Evolutionary conservation across 441 rosid species (phyloP).

Genomic region (Raphanus hybrid): DNA sequence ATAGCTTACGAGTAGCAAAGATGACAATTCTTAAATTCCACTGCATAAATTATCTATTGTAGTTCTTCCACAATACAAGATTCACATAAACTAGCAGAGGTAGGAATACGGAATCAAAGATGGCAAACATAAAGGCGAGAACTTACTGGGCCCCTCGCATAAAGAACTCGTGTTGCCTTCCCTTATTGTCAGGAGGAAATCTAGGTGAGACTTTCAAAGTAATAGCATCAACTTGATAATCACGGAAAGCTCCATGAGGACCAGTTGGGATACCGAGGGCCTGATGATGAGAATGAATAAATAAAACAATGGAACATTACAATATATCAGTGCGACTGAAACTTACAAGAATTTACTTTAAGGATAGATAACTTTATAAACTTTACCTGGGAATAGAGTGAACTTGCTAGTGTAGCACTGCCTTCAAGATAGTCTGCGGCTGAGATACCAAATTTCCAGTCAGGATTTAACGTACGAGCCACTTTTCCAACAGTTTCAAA

Average conservation of each 20-base stretch:
- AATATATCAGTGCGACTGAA: conserved; percentile 19
- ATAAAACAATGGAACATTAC: conserved; percentile 3
- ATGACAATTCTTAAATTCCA: background rate
- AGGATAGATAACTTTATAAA: background rate
- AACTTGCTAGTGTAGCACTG: conserved; percentile 86
- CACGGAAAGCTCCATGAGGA: conserved; percentile 95
- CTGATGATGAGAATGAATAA: conserved; percentile 54
- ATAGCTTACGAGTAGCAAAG: conserved; percentile 26
- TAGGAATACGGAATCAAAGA: background rate
- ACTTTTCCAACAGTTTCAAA: conserved; percentile 67
- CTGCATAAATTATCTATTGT: background rate
- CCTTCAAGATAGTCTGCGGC: conserved; percentile 86
- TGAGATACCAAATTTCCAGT: conserved; percentile 81
- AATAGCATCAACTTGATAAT: conserved; percentile 92
- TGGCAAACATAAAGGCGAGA: conserved; percentile 24
- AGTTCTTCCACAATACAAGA: background rate
- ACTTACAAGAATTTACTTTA: conserved; percentile 5
- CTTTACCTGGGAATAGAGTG: conserved; percentile 82
- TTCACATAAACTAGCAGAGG: conserved; percentile 7
- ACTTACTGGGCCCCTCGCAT: conserved; percentile 78
- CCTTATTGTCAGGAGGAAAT: conserved; percentile 51
- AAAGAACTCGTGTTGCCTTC: conserved; percentile 67
- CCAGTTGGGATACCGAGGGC: conserved; percentile 96
- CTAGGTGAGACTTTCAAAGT: conserved; percentile 83
- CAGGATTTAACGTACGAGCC: conserved; percentile 64